Evolutionary conservation across 768 basidiomycete species (phyloP).

Genomic region (Suillus subaureus): DNA sequence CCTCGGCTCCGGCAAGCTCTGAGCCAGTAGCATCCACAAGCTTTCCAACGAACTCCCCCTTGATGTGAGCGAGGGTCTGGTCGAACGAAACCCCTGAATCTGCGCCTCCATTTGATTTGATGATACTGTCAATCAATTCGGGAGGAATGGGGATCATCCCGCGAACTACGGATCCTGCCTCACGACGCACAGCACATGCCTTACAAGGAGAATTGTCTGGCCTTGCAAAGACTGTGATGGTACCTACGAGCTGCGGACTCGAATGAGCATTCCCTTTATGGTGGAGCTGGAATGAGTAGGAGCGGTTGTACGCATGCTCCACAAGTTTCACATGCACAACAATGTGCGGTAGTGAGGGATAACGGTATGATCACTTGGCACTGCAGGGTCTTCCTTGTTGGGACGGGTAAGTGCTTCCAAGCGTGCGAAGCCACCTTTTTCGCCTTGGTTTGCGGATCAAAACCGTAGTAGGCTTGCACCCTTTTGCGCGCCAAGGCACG

Average conservation of each 20-base stretch:
- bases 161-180: constrained; percentile 18
- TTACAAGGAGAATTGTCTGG: constrained; percentile 25
- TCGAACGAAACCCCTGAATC: constrained; percentile 14
- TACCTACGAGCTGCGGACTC: constrained; percentile 20
- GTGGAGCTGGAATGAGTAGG: constrained; percentile 27
- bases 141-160: constrained; percentile 29
- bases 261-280: constrained; percentile 14
- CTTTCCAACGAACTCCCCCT: constrained; percentile 16
- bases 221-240: constrained; percentile 27
- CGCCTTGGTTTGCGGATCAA: constrained; percentile 22
- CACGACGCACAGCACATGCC: constrained; percentile 28
- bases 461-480: constrained; percentile 26
- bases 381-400: constrained; percentile 8
- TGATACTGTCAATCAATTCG: constrained; percentile 23
- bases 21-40: constrained; percentile 20
- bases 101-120: constrained; percentile 15
- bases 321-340: constrained; percentile 25
- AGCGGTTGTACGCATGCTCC: constrained; percentile 26
- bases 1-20: constrained; percentile 21
- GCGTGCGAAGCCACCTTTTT: constrained; percentile 2
- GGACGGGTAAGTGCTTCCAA: constrained; percentile 23
- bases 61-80: constrained; percentile 16
- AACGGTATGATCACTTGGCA: constrained; percentile 20
- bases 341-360: constrained; percentile 29
- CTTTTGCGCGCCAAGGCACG: constrained; percentile 23